Conservation (phyloP, 257 asterid genomes). For the Orobanche coerulescens region DNA sequence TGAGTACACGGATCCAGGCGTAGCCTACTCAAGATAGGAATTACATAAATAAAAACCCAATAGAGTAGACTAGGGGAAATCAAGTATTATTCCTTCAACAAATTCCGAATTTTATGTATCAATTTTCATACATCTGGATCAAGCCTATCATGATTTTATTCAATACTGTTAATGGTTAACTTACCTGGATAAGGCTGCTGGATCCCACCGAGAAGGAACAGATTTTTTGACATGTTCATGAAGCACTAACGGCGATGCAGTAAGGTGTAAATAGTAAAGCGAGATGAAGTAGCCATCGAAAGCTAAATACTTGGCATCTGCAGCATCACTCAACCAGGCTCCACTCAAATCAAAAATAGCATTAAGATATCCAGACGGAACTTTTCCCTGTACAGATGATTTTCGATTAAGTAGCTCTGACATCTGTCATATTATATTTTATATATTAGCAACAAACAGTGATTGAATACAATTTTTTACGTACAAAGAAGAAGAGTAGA, state of each 20-base stretch:
- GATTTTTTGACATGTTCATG: constrained; percentile 86
- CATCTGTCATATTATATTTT: constrained; percentile 51
- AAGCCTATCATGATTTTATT: background rate
- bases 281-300: constrained; percentile 93
- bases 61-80: too few species aligned
- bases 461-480: background rate
- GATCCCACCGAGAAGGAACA: constrained; percentile 94
- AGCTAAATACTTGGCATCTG: constrained; percentile 73
- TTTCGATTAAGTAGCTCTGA: constrained; percentile 89
- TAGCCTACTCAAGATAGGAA: too few species aligned
- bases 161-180: background rate
- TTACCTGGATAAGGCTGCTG: constrained; percentile 81
- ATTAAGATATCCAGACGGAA: constrained; percentile 89
- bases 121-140: background rate
- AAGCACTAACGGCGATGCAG: constrained; percentile 73
- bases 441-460: constrained; percentile 17
- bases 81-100: too few species aligned
- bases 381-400: constrained; percentile 84
- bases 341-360: constrained; percentile 86
- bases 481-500: background rate
- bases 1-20: too few species aligned
- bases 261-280: constrained; percentile 77
- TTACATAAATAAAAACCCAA: too few species aligned
- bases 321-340: constrained; percentile 88
- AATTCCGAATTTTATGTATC: background rate